These are phyloP conservation scores for Hemisphaericaspora subhashii DNA, from an alignment of 1,139 yeast species.

Conservation along the genomic window DNA sequence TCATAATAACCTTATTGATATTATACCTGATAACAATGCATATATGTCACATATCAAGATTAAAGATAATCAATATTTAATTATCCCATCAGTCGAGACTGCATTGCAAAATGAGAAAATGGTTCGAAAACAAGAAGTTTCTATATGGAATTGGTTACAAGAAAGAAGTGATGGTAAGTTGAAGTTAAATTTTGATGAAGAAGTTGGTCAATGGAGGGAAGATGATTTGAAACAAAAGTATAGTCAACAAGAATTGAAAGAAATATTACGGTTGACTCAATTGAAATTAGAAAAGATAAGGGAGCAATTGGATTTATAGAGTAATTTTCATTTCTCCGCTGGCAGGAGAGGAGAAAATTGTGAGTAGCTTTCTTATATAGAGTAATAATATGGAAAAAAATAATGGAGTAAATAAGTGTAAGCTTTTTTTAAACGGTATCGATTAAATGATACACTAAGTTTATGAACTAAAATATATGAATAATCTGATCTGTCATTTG, in stretches of 20 bases:
- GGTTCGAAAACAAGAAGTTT: constrained; percentile 54
- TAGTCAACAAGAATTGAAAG: constrained; percentile 51
- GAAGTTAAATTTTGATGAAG: constrained; percentile 13
- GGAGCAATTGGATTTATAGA: constrained; percentile 9
- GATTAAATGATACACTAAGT: too few relatives aligned
- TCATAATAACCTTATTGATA: constrained; percentile 7
- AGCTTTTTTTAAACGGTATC: too few relatives aligned
- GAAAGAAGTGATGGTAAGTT: constrained; percentile 42
- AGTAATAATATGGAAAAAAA: too few relatives aligned
- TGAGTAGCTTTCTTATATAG: too few relatives aligned
- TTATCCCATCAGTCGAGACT: constrained; percentile 48
- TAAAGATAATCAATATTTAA: constrained; percentile 43
- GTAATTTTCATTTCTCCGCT: not conserved
- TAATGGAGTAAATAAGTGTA: too few relatives aligned
- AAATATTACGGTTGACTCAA: constrained; percentile 56
- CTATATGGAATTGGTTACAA: constrained; percentile 82
- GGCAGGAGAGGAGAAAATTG: constrained; percentile 1
- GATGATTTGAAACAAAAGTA: constrained; percentile 18
- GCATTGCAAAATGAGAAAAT: constrained; percentile 33
- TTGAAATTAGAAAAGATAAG: constrained; percentile 39
- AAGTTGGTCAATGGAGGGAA: constrained; percentile 12
- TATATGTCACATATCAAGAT: constrained; percentile 25
- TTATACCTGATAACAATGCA: constrained; percentile 11
- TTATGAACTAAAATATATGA: too few relatives aligned
- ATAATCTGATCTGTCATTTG: too few relatives aligned